Evolutionary conservation across 73 alveolate genomes (phyloP), one percentile per base, ranked within the genome.

Genomic region (Paramecium pentaurelia): DNA sequence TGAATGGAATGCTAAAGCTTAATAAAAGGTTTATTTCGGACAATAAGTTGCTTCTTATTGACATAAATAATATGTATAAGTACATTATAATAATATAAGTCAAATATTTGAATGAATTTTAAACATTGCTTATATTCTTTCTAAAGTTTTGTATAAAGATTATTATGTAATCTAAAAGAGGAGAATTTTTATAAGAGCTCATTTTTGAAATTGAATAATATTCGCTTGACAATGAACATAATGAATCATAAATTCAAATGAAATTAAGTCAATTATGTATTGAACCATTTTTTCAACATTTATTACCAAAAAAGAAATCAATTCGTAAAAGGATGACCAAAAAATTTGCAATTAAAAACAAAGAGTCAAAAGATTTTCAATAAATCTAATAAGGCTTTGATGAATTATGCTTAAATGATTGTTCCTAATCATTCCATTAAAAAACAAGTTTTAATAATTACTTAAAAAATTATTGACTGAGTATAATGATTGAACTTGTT

Each of bases 1-100:
- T 25, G 95, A 93, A 10, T 86, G 91, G 91, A 25, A 14, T 25
- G 20, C 44, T 0, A 42, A 49, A 16, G 36, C 91, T 45, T 10
- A 28, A 49, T 44, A 80, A 47, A 80, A 80, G 38, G 91, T 80
- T 80, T 20, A 36, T 22, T 80, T 80, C n/a, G 91, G 91, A 28
- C 16, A 80, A 27, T 45, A 18, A 38, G 34, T 80, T 80, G 91
- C 87, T 14, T 73, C 84, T 18, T 54, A n/a, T 54, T 54, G 70
- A 54, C 14, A 54, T 54, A 16, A n/a, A 12, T 54, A 18, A 54
- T 18, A n/a, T 22, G 32, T 16, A 54, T 54, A 54, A 4, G 70
- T 54, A 54, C 32, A 54, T 54, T 54, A 54, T 54, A 54, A 54
- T 54, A 18, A 18, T 54, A 54, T 54, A 54, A 54, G 28, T 54